Percentiles rank a stretch among this genome's conserved stretches.
These are phyloP conservation scores for Panaeolus cyanescens DNA, from an alignment of 768 basidiomycete genomes.

Conservation along the genomic window DNA sequence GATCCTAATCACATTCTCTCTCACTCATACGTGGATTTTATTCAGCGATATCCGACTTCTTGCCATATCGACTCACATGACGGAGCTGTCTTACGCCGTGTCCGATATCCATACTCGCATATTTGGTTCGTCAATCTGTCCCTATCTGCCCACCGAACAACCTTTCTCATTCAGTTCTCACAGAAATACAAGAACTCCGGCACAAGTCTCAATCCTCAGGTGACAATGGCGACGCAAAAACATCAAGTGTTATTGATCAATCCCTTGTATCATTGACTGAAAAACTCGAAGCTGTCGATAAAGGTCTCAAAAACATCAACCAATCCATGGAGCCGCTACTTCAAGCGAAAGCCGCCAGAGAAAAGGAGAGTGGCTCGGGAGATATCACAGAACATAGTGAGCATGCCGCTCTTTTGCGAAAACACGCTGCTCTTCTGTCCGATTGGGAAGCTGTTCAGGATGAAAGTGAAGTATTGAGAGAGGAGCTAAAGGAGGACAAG, in stretches of 20 bases:
- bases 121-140: conserved; percentile 62
- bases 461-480: conserved; percentile 78
- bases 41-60: conserved; percentile 73
- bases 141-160: not conserved
- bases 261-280: conserved; percentile 81
- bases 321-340: conserved; percentile 66
- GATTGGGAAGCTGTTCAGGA: conserved; percentile 86
- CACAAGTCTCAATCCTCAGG: conserved; percentile 76
- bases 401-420: conserved; percentile 59
- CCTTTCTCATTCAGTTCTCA: conserved; percentile 3
- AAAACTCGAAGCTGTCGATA: conserved; percentile 70
- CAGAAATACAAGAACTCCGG: conserved; percentile 92
- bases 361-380: conserved; percentile 34
- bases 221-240: conserved; percentile 52
- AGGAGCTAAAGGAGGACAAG: conserved; percentile 96
- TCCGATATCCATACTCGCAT: conserved; percentile 92
- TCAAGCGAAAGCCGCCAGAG: conserved; percentile 48
- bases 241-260: conserved; percentile 76
- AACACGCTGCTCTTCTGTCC: conserved; percentile 67
- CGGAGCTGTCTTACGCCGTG: conserved; percentile 83
- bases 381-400: conserved; percentile 24
- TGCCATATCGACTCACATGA: conserved; percentile 83
- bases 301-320: conserved; percentile 69
- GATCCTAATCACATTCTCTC: conserved; percentile 2
- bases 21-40: conserved; percentile 16